Evolutionary conservation across 257 asterid species (phyloP).

Genomic region (Solanum habrochaites): DNA sequence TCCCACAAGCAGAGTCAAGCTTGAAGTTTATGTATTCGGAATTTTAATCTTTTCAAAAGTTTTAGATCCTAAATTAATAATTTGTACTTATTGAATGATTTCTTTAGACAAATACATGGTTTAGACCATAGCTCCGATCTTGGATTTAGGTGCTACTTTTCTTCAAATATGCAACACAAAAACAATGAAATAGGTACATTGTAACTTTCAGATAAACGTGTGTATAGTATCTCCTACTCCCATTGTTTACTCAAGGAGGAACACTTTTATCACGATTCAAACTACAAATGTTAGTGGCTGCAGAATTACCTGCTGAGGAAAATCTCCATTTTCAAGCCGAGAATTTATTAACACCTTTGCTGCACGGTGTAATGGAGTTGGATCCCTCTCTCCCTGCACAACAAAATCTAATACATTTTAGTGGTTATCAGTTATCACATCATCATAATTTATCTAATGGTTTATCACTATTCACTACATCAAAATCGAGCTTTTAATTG

Average conservation of each 20-base stretch:
- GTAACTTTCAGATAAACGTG: background rate
- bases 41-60: too few relatives aligned
- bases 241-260: background rate
- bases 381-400: background rate
- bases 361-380: conserved; percentile 1
- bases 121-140: background rate
- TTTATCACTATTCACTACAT: too few relatives aligned
- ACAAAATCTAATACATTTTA: background rate
- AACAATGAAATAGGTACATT: background rate
- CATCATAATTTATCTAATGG: background rate
- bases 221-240: background rate
- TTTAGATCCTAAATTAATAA: too few relatives aligned
- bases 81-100: too few relatives aligned
- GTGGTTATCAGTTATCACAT: background rate
- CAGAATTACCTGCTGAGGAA: conserved; percentile 3
- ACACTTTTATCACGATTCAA: background rate
- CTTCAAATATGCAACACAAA: too few relatives aligned
- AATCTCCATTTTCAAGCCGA: conserved; percentile 6
- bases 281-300: background rate
- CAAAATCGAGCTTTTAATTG: too few relatives aligned
- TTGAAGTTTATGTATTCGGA: too few relatives aligned
- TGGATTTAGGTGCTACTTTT: background rate
- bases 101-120: background rate
- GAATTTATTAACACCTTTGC: conserved; percentile 3
- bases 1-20: too few relatives aligned